Base-by-base conservation (phyloP, 768 basidiomycete species). In the Kwoniella bestiolae region DNA sequence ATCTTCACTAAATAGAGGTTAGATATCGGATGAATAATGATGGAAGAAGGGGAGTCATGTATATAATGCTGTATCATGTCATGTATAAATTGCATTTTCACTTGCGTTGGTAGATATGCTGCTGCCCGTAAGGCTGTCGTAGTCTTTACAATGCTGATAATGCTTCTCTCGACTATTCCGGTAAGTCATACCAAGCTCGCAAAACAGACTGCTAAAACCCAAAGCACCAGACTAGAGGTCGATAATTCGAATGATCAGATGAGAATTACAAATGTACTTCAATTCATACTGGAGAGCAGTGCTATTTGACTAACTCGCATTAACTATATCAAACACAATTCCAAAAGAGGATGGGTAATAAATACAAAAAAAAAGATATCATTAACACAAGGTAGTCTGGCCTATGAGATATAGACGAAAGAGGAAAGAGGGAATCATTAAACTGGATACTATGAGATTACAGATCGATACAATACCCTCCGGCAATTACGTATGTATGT, bases 1-100 rank as follows among this genome's bases (percentile, higher is more conserved):
- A 80, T 81, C 63, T 80, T 81, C 50, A 81, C 80, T 2, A 81
- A 81, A 58, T 81, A 71, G 18, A 8, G 1, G 6, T 18, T 47
- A n/a, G 46, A 8, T 41, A 8, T 41, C 38, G n/a, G n/a, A 41
- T 14, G 38, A 41, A 41, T 41, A 18, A 41, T 38, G n/a, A 9
- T 41, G 38, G 38, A 41, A 11, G 35, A 38, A 16, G 35, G 2
- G 16, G 7, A 41, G 12, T 11, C 11, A 3, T 41, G 38, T 41
- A 18, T 41, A 41, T 41, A 41, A 14, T 41, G 38, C 38, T 41
- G 38, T 41, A 41, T 14, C 38, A 41, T 14, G 12, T 11, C 18
- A 41, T 41, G 12, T 41, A 41, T 41, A 41, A 41, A 11, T 14
- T 41, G 18, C 38, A 41, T 41, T 41, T 41, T 41, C 38, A 11